Evolutionary conservation across 345 rosid genomes (phyloP).

Genomic region (Rhizophora mangle): DNA sequence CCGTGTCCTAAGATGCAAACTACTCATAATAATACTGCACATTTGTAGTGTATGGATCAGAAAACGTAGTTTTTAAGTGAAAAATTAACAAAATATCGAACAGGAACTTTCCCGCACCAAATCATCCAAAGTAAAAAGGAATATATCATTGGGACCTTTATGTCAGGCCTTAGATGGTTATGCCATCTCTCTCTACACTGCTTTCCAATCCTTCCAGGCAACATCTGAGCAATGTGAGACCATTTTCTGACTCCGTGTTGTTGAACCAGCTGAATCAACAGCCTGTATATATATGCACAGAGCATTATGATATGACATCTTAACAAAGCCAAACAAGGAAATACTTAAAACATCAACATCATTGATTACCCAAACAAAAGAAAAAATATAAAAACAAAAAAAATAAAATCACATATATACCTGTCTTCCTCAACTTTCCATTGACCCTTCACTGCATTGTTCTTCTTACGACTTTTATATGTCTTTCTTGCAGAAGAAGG

Average conservation of each 20-base stretch:
- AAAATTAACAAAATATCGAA: background rate
- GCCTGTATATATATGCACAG: constrained; percentile 31
- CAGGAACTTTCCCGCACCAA: background rate
- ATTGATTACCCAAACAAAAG: background rate
- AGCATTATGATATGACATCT: background rate
- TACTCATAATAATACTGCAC: too few relatives aligned
- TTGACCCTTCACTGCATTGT: constrained; percentile 77
- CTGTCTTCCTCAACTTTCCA: constrained; percentile 92
- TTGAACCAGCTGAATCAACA: constrained; percentile 58
- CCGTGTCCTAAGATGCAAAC: too few relatives aligned
- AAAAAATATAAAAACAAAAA: background rate
- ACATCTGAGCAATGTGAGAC: constrained; percentile 76
- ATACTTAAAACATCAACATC: too few relatives aligned
- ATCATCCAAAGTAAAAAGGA: background rate
- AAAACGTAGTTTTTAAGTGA: too few relatives aligned
- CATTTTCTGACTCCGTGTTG: constrained; percentile 68
- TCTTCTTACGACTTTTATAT: constrained; percentile 50
- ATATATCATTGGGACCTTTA: constrained; percentile 47
- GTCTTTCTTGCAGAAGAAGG: constrained; percentile 33
- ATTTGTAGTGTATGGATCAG: too few relatives aligned
- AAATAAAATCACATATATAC: constrained; percentile 24
- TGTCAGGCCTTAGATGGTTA: constrained; percentile 85
- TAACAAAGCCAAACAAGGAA: background rate
- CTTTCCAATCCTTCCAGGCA: constrained; percentile 87
- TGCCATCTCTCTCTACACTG: constrained; percentile 99